Conservation (phyloP, 2,329 filamentous ascomycete genomes). For the Coniella vitis region DNA sequence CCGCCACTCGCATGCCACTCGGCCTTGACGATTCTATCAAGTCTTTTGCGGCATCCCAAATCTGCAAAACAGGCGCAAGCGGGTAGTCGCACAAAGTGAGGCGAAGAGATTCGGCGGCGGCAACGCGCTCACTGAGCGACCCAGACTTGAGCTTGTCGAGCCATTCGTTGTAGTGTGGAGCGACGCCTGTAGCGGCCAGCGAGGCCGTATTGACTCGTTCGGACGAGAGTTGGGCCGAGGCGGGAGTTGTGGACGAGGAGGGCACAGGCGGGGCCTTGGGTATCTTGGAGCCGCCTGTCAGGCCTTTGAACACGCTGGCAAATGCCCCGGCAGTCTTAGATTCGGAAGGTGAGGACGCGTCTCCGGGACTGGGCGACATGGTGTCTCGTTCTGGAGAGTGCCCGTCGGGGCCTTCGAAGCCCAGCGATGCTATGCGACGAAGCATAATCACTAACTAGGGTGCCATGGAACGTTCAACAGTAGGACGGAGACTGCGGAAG, state of each 20-base stretch:
- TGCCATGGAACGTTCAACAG: constrained; percentile 12
- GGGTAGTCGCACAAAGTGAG: constrained; percentile 52
- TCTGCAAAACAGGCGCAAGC: constrained; percentile 50
- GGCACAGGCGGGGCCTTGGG: constrained; percentile 43
- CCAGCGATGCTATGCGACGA: constrained; percentile 36
- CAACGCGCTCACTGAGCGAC: constrained; percentile 44
- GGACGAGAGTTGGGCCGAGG: constrained; percentile 32
- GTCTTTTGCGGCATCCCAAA: constrained; percentile 62
- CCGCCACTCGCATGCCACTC: constrained; percentile 47
- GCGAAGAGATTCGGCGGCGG: constrained; percentile 51
- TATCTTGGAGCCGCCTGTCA: constrained; percentile 46
- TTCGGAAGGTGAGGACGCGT: constrained; percentile 46
- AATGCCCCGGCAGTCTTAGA: constrained; percentile 49
- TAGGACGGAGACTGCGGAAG: not conserved
- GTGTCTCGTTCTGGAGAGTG: constrained; percentile 31
- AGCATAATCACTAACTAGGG: constrained; percentile 32
- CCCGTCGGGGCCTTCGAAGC: constrained; percentile 34
- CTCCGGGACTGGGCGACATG: constrained; percentile 56
- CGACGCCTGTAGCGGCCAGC: constrained; percentile 33
- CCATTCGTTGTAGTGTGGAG: constrained; percentile 45
- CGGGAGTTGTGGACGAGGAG: constrained; percentile 28
- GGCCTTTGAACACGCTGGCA: constrained; percentile 57
- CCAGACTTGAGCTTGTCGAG: constrained; percentile 50
- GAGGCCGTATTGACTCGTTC: constrained; percentile 38
- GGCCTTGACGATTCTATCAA: constrained; percentile 53